Evolutionary conservation across 208 protist species (phyloP).

Genomic region (Leishmania arabica): DNA sequence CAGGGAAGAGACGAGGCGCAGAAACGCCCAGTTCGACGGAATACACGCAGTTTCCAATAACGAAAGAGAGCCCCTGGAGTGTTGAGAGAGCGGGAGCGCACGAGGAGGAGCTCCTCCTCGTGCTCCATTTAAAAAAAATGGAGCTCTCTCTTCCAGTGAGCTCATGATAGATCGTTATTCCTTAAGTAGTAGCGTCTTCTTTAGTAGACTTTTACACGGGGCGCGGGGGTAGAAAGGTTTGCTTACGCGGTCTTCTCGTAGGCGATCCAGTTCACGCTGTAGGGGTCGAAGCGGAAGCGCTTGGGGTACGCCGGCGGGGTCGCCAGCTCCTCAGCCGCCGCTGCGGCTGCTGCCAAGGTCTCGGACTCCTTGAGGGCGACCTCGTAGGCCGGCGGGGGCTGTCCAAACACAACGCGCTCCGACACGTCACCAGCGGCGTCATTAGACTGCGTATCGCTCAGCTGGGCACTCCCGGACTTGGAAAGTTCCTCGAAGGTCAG

Average conservation of each 20-base stretch:
- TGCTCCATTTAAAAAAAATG: neutral
- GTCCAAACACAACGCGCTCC: conserved; percentile 35
- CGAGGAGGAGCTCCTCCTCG: neutral
- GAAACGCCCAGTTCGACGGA: neutral
- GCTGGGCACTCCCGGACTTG: conserved; percentile 28
- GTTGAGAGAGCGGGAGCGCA: neutral
- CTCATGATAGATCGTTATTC: conserved; percentile 1
- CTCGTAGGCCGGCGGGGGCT: conserved; percentile 74
- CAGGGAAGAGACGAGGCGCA: conserved; percentile 1
- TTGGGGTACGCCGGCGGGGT: conserved; percentile 75
- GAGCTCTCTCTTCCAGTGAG: conserved; percentile 5
- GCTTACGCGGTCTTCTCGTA: conserved; percentile 42
- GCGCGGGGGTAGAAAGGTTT: neutral
- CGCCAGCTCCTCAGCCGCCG: conserved; percentile 15
- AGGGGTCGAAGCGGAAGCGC: conserved; percentile 88
- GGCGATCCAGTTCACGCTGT: conserved; percentile 72
- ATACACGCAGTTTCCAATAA: neutral
- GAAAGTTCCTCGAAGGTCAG: conserved; percentile 31
- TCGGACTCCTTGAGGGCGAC: conserved; percentile 54
- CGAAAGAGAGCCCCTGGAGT: conserved; percentile 6
- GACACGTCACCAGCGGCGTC: conserved; percentile 28
- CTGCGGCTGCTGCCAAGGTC: conserved; percentile 4
- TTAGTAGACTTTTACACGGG: neutral
- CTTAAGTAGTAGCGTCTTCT: neutral
- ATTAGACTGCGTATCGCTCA: conserved; percentile 34